Conservation (phyloP, 345 rosid species). For the Eucalyptus erythrocorys region DNA sequence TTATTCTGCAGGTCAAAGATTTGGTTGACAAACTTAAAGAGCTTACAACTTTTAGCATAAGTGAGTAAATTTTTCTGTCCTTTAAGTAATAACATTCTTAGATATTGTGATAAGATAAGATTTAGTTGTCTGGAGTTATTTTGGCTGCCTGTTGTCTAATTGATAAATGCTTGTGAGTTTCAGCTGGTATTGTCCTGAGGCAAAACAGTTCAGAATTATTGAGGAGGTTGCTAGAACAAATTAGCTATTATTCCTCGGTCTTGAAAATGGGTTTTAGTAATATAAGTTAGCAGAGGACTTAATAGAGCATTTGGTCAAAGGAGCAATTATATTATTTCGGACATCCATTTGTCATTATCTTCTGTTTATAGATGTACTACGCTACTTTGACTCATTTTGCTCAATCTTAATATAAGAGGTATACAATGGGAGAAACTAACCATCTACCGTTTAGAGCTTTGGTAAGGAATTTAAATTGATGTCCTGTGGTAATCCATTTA, state of each 20-base stretch:
- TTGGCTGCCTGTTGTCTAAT: neutral
- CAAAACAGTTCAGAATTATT: neutral
- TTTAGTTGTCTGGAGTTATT: neutral
- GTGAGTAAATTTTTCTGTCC: slow-evolving; percentile 20
- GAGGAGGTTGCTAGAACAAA: neutral
- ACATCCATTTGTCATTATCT: neutral
- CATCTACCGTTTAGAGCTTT: neutral
- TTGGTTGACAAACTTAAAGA: slow-evolving; percentile 49
- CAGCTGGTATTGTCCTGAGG: neutral
- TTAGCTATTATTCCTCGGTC: neutral
- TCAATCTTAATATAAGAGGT: neutral
- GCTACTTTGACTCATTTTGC: neutral
- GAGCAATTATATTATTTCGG: neutral
- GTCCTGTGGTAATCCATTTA: neutral
- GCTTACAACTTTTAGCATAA: slow-evolving; percentile 53
- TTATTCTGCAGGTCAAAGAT: slow-evolving; percentile 50
- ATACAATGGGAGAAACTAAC: neutral
- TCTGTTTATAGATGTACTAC: neutral
- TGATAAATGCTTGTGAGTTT: neutral
- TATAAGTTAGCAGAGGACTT: neutral
- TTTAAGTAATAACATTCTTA: neutral
- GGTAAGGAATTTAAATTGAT: neutral
- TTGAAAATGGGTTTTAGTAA: neutral
- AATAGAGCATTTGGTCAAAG: neutral
- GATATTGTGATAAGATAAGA: neutral